These are phyloP conservation scores for Mortierella hygrophila DNA, from an alignment of 192 early-diverging fungal species.

Conservation along the genomic window DNA sequence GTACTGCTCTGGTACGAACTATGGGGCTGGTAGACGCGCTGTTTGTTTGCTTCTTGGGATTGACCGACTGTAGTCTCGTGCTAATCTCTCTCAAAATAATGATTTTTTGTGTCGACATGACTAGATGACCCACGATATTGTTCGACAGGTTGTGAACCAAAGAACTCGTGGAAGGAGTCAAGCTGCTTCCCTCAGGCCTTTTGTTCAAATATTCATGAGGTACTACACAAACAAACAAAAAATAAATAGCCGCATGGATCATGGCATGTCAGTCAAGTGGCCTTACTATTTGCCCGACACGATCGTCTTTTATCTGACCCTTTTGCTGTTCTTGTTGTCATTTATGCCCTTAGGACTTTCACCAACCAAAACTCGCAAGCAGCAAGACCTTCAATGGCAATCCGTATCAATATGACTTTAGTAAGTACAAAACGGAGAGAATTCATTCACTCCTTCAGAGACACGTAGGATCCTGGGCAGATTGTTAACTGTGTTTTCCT, in stretches of 20 bases:
- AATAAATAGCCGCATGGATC: not conserved
- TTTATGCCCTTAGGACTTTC: conserved; percentile 18
- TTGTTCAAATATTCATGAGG: conserved; percentile 29
- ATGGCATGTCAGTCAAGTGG: not conserved
- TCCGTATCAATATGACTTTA: conserved; percentile 34
- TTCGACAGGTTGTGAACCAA: conserved; percentile 34
- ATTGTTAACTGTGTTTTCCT: not conserved
- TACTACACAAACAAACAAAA: conserved; percentile 1
- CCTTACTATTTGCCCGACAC: not conserved
- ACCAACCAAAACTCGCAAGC: conserved; percentile 20
- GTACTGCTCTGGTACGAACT: conserved; percentile 39
- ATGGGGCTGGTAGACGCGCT: not conserved
- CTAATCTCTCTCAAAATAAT: not conserved
- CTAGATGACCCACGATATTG: conserved; percentile 39
- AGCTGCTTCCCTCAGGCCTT: conserved; percentile 38
- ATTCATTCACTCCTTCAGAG: not conserved
- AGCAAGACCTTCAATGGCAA: conserved; percentile 31
- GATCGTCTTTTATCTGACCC: not conserved
- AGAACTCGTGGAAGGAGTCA: conserved; percentile 38
- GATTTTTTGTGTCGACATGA: not conserved
- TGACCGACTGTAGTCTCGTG: not conserved
- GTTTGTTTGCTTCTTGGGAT: not conserved
- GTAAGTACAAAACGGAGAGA: conserved; percentile 7
- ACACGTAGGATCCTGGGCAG: no score
- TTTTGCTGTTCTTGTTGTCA: not conserved